These are phyloP conservation scores for Bauhinia variegata DNA, from an alignment of 306 rosid genomes.

Conservation along the genomic window DNA sequence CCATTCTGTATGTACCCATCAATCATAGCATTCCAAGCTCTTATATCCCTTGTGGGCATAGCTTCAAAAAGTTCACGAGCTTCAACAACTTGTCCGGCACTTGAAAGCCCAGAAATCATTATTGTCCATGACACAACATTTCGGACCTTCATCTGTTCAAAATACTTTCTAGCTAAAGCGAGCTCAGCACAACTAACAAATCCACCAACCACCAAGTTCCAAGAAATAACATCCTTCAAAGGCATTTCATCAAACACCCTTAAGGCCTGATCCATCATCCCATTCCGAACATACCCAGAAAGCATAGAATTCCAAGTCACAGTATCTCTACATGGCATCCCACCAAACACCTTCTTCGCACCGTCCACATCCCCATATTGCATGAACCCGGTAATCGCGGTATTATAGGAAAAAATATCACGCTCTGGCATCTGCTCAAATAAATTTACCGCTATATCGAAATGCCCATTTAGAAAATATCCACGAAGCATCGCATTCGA, in stretches of 20 bases:
- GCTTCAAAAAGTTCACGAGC: constrained; percentile 49
- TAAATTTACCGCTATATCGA: constrained; percentile 30
- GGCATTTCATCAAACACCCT: constrained; percentile 46
- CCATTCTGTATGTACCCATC: constrained; percentile 50
- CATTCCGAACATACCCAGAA: constrained; percentile 53
- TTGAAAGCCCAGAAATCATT: constrained; percentile 46
- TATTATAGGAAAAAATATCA: constrained; percentile 53
- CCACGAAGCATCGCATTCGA: constrained; percentile 62
- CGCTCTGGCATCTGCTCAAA: constrained; percentile 44
- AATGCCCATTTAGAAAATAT: constrained; percentile 36
- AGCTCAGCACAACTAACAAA: constrained; percentile 46
- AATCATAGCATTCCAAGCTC: constrained; percentile 57
- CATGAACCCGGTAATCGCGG: constrained; percentile 59
- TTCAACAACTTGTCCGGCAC: constrained; percentile 43
- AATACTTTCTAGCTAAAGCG: constrained; percentile 49
- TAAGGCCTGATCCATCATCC: constrained; percentile 43
- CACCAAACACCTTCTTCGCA: constrained; percentile 42
- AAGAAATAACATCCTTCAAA: constrained; percentile 54
- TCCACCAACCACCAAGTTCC: constrained; percentile 61
- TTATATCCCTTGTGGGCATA: constrained; percentile 49
- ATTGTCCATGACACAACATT: constrained; percentile 62
- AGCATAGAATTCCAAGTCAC: constrained; percentile 62
- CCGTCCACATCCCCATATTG: constrained; percentile 50
- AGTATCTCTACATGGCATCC: constrained; percentile 48
- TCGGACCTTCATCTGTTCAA: constrained; percentile 34